Conservation (phyloP, 176 grass and related monocot genomes). For the Luzula sylvatica region DNA sequence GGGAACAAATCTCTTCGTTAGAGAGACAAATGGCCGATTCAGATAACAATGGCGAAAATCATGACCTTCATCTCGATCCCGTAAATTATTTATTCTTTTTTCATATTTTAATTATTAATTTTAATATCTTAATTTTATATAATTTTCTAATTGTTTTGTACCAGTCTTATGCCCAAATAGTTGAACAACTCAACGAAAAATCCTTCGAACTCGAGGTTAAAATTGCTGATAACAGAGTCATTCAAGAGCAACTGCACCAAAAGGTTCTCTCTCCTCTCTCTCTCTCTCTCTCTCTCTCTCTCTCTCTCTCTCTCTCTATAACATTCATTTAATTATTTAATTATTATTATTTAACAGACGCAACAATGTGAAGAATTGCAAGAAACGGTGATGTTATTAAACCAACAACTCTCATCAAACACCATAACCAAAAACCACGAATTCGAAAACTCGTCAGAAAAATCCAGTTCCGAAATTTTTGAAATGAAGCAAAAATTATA, state of each 20-base stretch:
- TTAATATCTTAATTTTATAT: slow-evolving; percentile 21
- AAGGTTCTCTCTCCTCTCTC: slow-evolving; percentile 42
- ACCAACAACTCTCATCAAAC: slow-evolving; percentile 57
- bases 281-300: background rate
- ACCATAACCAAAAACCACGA: background rate
- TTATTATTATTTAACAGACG: slow-evolving; percentile 37
- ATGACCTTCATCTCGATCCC: slow-evolving; percentile 32
- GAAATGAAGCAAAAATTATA: slow-evolving; percentile 63
- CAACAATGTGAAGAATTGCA: slow-evolving; percentile 65
- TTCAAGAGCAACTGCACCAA: slow-evolving; percentile 87
- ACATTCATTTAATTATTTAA: slow-evolving; percentile 3
- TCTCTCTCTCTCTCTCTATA: slow-evolving; percentile 2
- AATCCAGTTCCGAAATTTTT: slow-evolving; percentile 45
- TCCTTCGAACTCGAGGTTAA: slow-evolving; percentile 97
- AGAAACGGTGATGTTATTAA: slow-evolving; percentile 54
- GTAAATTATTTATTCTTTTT: slow-evolving; percentile 37
- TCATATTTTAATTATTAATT: slow-evolving; percentile 7
- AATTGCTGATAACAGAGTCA: slow-evolving; percentile 92
- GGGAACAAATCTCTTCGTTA: slow-evolving; percentile 73
- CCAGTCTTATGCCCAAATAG: slow-evolving; percentile 71
- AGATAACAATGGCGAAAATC: slow-evolving; percentile 56
- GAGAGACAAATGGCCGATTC: slow-evolving; percentile 66
- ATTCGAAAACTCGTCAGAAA: background rate
- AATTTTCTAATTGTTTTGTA: slow-evolving; percentile 18
- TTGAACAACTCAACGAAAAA: slow-evolving; percentile 93